Conservation (phyloP, 2,329 filamentous ascomycete genomes). For the Pestalotiopsis sp. region DNA sequence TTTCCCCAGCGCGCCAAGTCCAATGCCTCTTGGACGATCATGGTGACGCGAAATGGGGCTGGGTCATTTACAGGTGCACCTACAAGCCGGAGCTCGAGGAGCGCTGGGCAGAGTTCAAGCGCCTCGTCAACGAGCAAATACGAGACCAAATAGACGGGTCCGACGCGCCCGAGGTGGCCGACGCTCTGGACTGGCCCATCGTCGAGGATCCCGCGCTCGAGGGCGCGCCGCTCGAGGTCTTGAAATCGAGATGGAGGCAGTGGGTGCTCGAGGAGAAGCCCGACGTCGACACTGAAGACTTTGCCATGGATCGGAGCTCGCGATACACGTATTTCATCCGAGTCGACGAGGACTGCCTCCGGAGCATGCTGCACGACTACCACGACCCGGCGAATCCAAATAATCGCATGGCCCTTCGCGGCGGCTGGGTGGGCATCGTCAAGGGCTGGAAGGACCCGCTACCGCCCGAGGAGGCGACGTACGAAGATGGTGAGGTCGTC, state of each 20-base stretch:
- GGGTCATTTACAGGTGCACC: neutral
- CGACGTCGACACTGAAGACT: neutral
- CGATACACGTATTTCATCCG: constrained; percentile 18
- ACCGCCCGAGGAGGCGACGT: neutral
- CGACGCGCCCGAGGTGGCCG: neutral
- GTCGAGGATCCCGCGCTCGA: neutral
- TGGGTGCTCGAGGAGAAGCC: neutral
- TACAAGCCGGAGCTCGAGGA: neutral
- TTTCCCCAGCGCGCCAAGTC: neutral
- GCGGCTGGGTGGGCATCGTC: neutral
- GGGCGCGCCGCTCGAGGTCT: neutral
- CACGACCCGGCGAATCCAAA: neutral
- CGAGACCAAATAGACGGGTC: neutral
- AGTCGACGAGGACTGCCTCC: constrained; percentile 14
- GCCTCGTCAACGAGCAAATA: neutral
- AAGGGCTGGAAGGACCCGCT: neutral
- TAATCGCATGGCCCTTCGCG: neutral
- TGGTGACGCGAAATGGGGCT: neutral
- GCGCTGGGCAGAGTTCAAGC: neutral
- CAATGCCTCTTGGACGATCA: neutral
- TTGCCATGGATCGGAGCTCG: constrained; percentile 1
- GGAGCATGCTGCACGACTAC: neutral
- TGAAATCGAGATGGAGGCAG: neutral
- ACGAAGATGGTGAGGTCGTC: neutral
- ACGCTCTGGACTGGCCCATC: neutral